Percentiles rank a stretch among this genome's conserved stretches.
Conservation (phyloP, 164 flowering plant species). For the Piper longum region DNA sequence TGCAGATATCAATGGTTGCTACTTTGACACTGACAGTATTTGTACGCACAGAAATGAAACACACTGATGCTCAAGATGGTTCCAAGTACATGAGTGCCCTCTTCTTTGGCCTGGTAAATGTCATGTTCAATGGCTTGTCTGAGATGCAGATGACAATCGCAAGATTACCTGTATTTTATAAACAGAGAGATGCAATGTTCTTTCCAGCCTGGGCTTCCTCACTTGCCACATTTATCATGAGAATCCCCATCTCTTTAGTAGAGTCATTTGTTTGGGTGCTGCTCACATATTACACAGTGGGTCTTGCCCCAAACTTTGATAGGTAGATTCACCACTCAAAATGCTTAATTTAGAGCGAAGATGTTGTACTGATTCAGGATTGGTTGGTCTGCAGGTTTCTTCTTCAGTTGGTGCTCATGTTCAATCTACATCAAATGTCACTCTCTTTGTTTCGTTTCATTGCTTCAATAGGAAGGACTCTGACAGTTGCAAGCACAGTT, state of each 20-base stretch:
- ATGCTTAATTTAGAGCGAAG: neutral
- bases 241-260: constrained; percentile 38
- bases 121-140: constrained; percentile 31
- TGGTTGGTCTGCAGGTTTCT: constrained; percentile 28
- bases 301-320: constrained; percentile 39
- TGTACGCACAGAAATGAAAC: constrained; percentile 35
- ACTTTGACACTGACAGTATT: constrained; percentile 32
- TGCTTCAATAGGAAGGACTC: constrained; percentile 41
- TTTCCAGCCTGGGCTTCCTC: constrained; percentile 49
- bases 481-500: constrained; percentile 42
- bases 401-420: constrained; percentile 35
- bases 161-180: constrained; percentile 30
- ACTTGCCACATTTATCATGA: constrained; percentile 43
- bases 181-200: constrained; percentile 32
- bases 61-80: constrained; percentile 11
- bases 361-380: neutral
- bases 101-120: constrained; percentile 20
- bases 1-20: constrained; percentile 29
- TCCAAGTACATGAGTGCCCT: constrained; percentile 20
- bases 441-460: constrained; percentile 40
- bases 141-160: constrained; percentile 20
- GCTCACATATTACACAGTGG: constrained; percentile 45
- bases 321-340: constrained; percentile 21
- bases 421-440: constrained; percentile 39
- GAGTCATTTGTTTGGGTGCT: constrained; percentile 41